Percentiles rank a stretch among this genome's conserved stretches.
Evolutionary conservation across 106 monocot genomes (phyloP).

Genomic region (Xerophyta viscosa): DNA sequence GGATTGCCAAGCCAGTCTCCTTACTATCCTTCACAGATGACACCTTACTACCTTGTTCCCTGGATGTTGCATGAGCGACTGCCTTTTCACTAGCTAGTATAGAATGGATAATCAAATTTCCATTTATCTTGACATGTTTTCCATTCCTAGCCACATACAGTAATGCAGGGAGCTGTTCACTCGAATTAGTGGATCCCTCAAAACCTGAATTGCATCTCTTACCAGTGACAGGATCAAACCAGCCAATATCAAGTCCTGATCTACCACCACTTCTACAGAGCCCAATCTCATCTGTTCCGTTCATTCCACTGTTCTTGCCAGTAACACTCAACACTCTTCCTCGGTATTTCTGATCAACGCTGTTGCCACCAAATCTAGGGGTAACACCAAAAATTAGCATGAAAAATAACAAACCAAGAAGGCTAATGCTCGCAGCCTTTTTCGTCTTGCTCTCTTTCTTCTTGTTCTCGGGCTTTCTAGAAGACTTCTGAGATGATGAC

Average conservation of each 20-base stretch:
- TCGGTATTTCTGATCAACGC: constrained; percentile 6
- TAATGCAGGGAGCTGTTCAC: constrained; percentile 58
- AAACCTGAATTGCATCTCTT: constrained; percentile 14
- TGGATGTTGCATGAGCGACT: constrained; percentile 18
- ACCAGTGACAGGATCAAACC: constrained; percentile 8
- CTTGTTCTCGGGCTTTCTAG: constrained; percentile 33
- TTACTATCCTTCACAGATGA: constrained; percentile 20
- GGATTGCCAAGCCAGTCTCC: constrained; percentile 53
- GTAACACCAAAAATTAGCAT: constrained; percentile 12
- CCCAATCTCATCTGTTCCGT: constrained; percentile 16
- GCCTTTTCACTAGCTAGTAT: constrained; percentile 84
- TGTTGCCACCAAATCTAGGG: constrained; percentile 11
- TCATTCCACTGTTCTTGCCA: constrained; percentile 8
- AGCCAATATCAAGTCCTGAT: constrained; percentile 1
- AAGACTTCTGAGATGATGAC: constrained; percentile 23
- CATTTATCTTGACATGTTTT: constrained; percentile 89
- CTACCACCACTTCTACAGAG: constrained; percentile 9
- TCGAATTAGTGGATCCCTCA: constrained; percentile 28
- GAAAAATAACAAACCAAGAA: constrained; percentile 45
- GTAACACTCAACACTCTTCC: constrained; percentile 39
- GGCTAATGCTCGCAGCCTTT: constrained; percentile 54
- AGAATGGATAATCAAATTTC: constrained; percentile 91
- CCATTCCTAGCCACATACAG: constrained; percentile 91
- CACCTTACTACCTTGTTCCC: constrained; percentile 1
- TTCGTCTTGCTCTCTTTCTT: constrained; percentile 36